Evolutionary conservation across 2,329 filamentous ascomycete genomes (phyloP).

Genomic region (Colletotrichum sp.): DNA sequence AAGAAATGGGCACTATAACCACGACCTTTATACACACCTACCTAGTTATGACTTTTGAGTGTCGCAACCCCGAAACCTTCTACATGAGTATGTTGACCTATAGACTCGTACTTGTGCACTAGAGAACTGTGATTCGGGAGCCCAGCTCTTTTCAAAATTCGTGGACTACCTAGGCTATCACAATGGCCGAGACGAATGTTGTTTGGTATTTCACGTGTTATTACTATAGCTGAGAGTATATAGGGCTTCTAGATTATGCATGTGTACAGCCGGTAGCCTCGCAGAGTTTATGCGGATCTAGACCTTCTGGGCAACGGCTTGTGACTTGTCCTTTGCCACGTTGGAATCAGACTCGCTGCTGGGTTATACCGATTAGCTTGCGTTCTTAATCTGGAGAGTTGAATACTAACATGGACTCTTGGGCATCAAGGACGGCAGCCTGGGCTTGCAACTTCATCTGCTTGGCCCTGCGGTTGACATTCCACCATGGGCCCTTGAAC

Average conservation of each 20-base stretch:
- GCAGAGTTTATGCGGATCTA: background rate
- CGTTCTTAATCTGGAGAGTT: accelerated
- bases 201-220: background rate
- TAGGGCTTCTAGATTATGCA: background rate
- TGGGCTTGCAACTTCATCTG: background rate
- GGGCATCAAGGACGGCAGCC: background rate
- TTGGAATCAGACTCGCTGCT: background rate
- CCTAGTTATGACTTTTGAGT: background rate
- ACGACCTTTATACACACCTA: background rate
- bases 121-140: background rate
- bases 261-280: accelerated
- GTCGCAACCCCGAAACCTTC: background rate
- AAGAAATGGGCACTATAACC: too few species aligned
- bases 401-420: background rate
- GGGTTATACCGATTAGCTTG: background rate
- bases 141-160: background rate
- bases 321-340: background rate
- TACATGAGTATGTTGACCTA: background rate
- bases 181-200: background rate
- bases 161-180: background rate
- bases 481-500: conserved; percentile 30
- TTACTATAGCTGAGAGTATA: background rate
- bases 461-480: background rate
- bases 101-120: background rate
- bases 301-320: background rate